Conservation (phyloP, 2,329 filamentous ascomycete species). For the Neocatenulostroma microsporum region DNA sequence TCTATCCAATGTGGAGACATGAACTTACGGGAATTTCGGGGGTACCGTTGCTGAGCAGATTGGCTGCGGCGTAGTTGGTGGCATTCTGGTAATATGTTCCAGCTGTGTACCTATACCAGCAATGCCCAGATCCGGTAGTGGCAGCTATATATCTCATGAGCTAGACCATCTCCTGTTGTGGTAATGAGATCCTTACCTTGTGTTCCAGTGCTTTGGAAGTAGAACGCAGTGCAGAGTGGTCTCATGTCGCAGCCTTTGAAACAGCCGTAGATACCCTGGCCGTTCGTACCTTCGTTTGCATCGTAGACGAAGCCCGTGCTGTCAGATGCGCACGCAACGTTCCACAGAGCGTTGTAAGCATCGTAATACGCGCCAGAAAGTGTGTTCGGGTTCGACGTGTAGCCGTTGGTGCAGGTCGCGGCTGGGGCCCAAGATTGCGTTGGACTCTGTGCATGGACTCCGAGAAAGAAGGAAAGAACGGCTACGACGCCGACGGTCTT, state of each 20-base stretch:
- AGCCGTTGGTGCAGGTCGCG: conserved; percentile 6
- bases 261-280: conserved; percentile 14
- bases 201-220: too few species aligned
- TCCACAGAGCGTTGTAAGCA: conserved; percentile 12
- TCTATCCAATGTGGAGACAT: conserved; percentile 1
- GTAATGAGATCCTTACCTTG: conserved; percentile 4
- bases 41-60: conserved; percentile 5
- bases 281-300: conserved; percentile 7
- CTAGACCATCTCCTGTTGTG: conserved; percentile 2
- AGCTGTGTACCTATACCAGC: conserved; percentile 3
- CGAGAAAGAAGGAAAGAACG: conserved; percentile 7
- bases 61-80: conserved; percentile 5
- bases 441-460: conserved; percentile 4
- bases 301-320: conserved; percentile 4
- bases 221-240: conserved; percentile 11
- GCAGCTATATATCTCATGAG: not conserved
- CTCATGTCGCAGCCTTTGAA: conserved; percentile 15
- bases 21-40: conserved; percentile 5
- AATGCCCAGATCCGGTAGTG: conserved; percentile 4
- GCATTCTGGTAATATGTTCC: conserved; percentile 5
- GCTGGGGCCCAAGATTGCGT: conserved; percentile 11
- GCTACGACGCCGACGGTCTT: conserved; percentile 7
- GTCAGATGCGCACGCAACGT: conserved; percentile 11
- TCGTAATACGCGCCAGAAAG: conserved; percentile 13
- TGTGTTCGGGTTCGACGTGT: conserved; percentile 1